A percentile compares a stretch with the other conserved stretches of the same genome.
Evolutionary conservation across 2,329 filamentous ascomycete genomes (phyloP).

Genomic region (Aspergillus carbonarius): DNA sequence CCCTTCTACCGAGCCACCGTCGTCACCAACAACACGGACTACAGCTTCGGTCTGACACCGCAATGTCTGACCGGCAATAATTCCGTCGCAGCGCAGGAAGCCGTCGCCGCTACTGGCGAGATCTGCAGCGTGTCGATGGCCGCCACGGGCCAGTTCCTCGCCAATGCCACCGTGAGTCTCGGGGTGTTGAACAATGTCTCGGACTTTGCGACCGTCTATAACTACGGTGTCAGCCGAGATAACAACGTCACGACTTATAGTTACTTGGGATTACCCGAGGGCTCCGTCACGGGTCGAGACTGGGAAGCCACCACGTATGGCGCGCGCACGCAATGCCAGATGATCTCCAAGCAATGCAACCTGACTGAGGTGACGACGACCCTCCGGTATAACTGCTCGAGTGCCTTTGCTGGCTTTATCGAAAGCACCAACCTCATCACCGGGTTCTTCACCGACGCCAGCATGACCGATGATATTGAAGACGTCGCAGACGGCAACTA

Average conservation of each 20-base stretch:
- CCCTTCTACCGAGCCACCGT: conserved; percentile 13
- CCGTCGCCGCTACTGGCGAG: too few relatives aligned
- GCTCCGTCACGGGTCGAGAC: conserved; percentile 8
- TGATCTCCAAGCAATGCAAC: conserved; percentile 20
- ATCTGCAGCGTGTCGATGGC: not conserved
- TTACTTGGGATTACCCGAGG: not conserved
- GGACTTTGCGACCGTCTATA: not conserved
- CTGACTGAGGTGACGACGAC: not conserved
- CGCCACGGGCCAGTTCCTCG: not conserved
- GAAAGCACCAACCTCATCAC: not conserved
- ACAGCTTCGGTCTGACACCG: conserved; percentile 4
- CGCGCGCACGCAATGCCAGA: conserved; percentile 16
- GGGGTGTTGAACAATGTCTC: not conserved
- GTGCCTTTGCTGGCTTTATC: not conserved
- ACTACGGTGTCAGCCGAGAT: not conserved
- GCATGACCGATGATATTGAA: not conserved
- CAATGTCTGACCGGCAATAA: not conserved
- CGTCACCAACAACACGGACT: not conserved
- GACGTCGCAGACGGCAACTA: not conserved
- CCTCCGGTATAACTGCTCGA: not conserved
- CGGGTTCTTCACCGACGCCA: not conserved
- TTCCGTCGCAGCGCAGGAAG: not conserved
- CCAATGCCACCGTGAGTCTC: not conserved
- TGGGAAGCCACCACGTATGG: conserved; percentile 21
- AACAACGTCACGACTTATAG: not conserved